These are phyloP conservation scores for Termitomyces sp. DNA, from an alignment of 768 basidiomycete species.

Conservation along the genomic window DNA sequence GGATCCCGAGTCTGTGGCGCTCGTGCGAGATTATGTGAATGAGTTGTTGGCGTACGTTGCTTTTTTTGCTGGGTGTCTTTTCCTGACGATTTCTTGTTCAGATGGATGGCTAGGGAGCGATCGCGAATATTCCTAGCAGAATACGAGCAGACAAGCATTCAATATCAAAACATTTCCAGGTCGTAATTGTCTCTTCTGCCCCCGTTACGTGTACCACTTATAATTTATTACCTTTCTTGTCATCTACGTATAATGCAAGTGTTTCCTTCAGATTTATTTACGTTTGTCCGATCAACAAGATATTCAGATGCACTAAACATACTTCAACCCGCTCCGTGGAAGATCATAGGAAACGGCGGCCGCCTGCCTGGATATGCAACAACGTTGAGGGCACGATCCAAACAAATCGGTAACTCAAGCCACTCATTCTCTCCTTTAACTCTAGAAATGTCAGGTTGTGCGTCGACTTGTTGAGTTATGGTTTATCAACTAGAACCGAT, in stretches of 20 bases:
- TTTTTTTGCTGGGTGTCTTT: neutral
- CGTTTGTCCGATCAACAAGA: neutral
- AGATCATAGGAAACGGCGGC: no score
- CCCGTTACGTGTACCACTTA: neutral
- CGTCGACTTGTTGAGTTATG: neutral
- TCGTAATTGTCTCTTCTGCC: slow-evolving; percentile 39
- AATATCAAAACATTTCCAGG: slow-evolving; percentile 81
- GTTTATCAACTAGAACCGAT: no score
- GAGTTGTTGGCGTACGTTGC: slow-evolving; percentile 72
- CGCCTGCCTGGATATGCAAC: neutral
- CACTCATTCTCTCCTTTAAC: neutral
- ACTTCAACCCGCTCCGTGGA: no score
- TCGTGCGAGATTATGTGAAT: slow-evolving; percentile 87
- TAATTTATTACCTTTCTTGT: neutral
- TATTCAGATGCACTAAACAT: neutral
- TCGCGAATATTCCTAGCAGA: slow-evolving; percentile 70
- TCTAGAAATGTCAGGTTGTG: neutral
- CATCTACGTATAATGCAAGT: neutral
- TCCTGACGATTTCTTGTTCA: slow-evolving; percentile 22
- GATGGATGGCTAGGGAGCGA: slow-evolving; percentile 78
- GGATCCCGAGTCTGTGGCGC: slow-evolving; percentile 79
- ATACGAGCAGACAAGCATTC: slow-evolving; percentile 72
- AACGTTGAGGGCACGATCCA: neutral
- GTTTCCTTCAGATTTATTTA: neutral
- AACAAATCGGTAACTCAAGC: neutral